Evolutionary conservation across 345 rosid species (phyloP).

Genomic region (Kernera saxatilis): DNA sequence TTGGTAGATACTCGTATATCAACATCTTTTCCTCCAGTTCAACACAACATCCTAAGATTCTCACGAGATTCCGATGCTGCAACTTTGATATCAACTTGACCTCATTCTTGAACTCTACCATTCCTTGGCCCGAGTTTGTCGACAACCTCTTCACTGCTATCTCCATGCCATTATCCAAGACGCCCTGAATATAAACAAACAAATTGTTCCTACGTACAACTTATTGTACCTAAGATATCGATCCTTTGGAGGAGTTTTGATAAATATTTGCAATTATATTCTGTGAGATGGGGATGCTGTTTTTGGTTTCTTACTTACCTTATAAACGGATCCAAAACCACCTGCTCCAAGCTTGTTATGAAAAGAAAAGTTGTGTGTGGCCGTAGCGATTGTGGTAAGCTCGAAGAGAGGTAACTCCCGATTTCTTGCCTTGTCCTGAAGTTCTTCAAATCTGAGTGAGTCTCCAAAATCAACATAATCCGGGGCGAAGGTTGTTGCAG

Average conservation of each 20-base stretch:
- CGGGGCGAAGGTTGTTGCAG: neutral
- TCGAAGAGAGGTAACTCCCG: conserved; percentile 48
- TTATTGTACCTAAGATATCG: neutral
- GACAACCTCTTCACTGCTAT: conserved; percentile 26
- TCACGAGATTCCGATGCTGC: conserved; percentile 29
- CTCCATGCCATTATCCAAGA: conserved; percentile 16
- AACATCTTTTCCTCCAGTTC: conserved; percentile 50
- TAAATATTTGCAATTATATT: no score
- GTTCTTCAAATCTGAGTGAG: conserved; percentile 24
- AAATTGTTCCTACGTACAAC: neutral
- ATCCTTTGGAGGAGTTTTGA: neutral
- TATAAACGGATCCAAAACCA: conserved; percentile 70
- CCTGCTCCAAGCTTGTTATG: conserved; percentile 62
- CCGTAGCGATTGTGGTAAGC: conserved; percentile 33
- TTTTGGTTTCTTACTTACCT: conserved; percentile 45
- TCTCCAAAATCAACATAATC: conserved; percentile 22
- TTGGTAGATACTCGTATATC: conserved; percentile 58
- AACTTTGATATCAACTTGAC: conserved; percentile 21
- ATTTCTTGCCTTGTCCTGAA: conserved; percentile 12
- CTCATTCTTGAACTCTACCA: conserved; percentile 30
- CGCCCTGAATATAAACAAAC: conserved; percentile 7
- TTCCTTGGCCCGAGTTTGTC: conserved; percentile 15
- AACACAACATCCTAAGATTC: conserved; percentile 28
- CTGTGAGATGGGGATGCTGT: no score
- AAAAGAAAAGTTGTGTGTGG: conserved; percentile 48